phyloP scores from a whole-genome alignment of 1,139 yeast genomes.

The Yamadazyma siamensis region DNA sequence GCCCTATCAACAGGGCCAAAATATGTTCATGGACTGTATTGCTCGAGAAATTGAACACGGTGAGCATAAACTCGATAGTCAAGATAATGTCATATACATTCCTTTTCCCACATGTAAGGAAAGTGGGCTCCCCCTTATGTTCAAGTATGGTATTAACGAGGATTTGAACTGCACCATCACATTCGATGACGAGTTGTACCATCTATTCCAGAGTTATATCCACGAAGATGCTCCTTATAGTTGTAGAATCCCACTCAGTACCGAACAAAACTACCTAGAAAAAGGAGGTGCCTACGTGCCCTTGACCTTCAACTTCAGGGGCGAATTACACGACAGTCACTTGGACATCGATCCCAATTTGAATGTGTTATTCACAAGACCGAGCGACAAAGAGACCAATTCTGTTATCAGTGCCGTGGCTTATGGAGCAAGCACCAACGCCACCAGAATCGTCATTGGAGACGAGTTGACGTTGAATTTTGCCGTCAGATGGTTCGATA shows the following conservation, averaged over 20 bases:
- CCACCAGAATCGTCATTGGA: slow-evolving; percentile 64
- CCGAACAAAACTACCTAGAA: slow-evolving; percentile 39
- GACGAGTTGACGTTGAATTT: slow-evolving; percentile 56
- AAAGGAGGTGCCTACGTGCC: slow-evolving; percentile 58
- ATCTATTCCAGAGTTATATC: slow-evolving; percentile 67
- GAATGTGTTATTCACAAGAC: slow-evolving; percentile 52
- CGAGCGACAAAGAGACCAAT: slow-evolving; percentile 24
- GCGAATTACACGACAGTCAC: slow-evolving; percentile 66
- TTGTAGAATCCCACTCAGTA: slow-evolving; percentile 57
- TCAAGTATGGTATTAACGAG: slow-evolving; percentile 52
- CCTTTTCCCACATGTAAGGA: slow-evolving; percentile 65
- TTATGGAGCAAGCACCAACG: slow-evolving; percentile 61
- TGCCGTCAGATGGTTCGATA: slow-evolving; percentile 57
- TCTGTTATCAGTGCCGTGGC: slow-evolving; percentile 54
- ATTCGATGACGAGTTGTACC: slow-evolving; percentile 66
- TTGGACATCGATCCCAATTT: slow-evolving; percentile 61
- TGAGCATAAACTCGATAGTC: slow-evolving; percentile 65
- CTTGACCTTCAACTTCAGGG: slow-evolving; percentile 62
- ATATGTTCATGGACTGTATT: slow-evolving; percentile 57
- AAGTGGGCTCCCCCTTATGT: slow-evolving; percentile 54
- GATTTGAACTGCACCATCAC: slow-evolving; percentile 60
- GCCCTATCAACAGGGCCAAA: slow-evolving; percentile 43
- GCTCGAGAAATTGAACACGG: slow-evolving; percentile 67
- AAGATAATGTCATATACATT: slow-evolving; percentile 54
- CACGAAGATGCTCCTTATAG: slow-evolving; percentile 78